phyloP scores from a whole-genome alignment of 768 basidiomycete species.

The Sarcomyxa edulis region DNA sequence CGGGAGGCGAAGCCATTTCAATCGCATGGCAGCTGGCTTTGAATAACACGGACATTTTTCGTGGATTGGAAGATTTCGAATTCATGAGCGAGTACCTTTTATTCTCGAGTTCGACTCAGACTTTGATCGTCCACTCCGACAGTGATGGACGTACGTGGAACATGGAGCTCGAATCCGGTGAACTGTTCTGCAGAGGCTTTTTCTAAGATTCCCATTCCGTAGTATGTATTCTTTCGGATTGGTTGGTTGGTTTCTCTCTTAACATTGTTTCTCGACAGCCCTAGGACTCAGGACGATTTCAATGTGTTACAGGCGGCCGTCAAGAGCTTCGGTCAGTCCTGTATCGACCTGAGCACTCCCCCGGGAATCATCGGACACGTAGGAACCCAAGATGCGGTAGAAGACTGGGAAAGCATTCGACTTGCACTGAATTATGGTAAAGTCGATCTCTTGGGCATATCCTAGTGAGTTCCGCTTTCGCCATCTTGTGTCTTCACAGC shows the following conservation, averaged over 20 bases:
- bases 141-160: slow-evolving; percentile 14
- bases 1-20: slow-evolving; percentile 9
- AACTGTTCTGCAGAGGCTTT: slow-evolving; percentile 11
- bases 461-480: slow-evolving; percentile 9
- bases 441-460: slow-evolving; percentile 8
- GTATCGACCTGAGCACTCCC: slow-evolving; percentile 9
- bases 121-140: too few relatives aligned
- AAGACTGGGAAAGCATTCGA: slow-evolving; percentile 13
- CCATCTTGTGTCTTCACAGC: slow-evolving; percentile 2
- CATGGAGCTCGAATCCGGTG: slow-evolving; percentile 12
- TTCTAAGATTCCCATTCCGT: slow-evolving; percentile 5
- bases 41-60: slow-evolving; percentile 7
- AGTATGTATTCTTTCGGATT: slow-evolving; percentile 3
- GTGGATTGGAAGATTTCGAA: slow-evolving; percentile 11
- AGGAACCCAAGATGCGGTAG: slow-evolving; percentile 12
- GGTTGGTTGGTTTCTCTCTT: too few relatives aligned
- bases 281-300: slow-evolving; percentile 10
- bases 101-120: neutral
- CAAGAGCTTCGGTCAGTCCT: slow-evolving; percentile 8
- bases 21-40: slow-evolving; percentile 12
- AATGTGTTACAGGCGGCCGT: slow-evolving; percentile 8
- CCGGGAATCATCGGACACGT: slow-evolving; percentile 11
- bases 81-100: slow-evolving; percentile 8
- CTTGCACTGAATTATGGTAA: slow-evolving; percentile 11
- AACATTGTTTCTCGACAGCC: slow-evolving; percentile 5